Evolutionary conservation across 2,329 filamentous ascomycete species (phyloP).

Genomic region (Rhynchosporium secalis): DNA sequence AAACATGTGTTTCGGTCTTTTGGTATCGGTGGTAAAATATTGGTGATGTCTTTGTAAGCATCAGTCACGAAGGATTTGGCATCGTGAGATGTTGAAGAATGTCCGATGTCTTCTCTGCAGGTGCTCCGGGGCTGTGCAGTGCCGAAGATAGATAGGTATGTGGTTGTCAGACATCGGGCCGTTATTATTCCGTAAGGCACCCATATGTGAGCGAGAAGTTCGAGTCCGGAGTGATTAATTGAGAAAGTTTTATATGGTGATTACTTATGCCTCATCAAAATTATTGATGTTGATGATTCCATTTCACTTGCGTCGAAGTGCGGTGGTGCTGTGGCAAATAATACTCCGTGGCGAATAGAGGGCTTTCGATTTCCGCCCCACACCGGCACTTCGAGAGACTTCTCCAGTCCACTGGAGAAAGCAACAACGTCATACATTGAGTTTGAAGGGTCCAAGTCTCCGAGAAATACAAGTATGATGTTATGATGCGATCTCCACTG

Average conservation of each 20-base stretch:
- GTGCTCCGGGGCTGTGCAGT: slow-evolving; percentile 10
- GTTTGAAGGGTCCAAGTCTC: not conserved
- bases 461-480: not conserved
- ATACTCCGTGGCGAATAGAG: not conserved
- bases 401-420: not conserved
- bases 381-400: not conserved
- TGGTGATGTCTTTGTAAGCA: slow-evolving; percentile 9
- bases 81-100: not conserved
- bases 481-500: not conserved
- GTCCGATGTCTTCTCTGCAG: not conserved
- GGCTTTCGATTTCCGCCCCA: not conserved
- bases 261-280: too few species aligned
- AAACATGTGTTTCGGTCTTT: slow-evolving; percentile 5
- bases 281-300: too few species aligned
- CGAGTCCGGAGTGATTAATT: too few species aligned
- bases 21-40: slow-evolving; percentile 9
- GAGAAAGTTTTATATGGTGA: too few species aligned
- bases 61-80: slow-evolving; percentile 1
- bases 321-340: too few species aligned
- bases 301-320: too few species aligned
- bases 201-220: too few species aligned
- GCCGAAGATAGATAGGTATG: not conserved
- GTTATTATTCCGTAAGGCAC: too few species aligned
- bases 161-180: too few species aligned
- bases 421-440: not conserved